phyloP scores from a whole-genome alignment of 1,284 basidiomycete genomes.

The Marasmius oreades region DNA sequence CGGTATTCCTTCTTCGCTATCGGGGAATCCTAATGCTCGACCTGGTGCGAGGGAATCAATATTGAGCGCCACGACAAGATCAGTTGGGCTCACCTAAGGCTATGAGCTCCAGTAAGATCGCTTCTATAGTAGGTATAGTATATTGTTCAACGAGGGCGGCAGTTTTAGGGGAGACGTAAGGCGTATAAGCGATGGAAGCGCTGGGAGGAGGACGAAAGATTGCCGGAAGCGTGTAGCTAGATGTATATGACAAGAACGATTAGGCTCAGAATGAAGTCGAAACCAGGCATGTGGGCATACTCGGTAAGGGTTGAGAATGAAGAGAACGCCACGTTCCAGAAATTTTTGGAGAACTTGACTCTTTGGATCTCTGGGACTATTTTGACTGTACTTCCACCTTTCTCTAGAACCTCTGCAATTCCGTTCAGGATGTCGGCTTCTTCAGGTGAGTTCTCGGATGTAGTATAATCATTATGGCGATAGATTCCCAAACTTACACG shows the following conservation, averaged over 20 bases:
- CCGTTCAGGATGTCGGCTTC: constrained; percentile 27
- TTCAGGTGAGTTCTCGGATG: constrained; percentile 25
- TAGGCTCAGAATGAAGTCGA: neutral
- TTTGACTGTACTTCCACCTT: constrained; percentile 32
- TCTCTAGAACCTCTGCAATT: constrained; percentile 28
- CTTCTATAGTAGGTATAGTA: constrained; percentile 28
- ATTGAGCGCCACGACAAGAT: neutral
- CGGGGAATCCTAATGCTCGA: constrained; percentile 26
- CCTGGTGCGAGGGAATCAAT: constrained; percentile 11
- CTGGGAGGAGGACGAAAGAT: constrained; percentile 31
- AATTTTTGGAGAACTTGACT: constrained; percentile 41
- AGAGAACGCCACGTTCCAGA: constrained; percentile 39
- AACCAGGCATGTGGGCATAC: neutral
- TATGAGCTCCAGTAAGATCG: constrained; percentile 29
- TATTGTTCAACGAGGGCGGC: constrained; percentile 26
- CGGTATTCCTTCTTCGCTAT: constrained; percentile 25
- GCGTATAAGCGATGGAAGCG: constrained; percentile 12
- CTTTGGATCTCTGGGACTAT: constrained; percentile 40
- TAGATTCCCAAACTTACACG: constrained; percentile 35
- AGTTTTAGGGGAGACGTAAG: constrained; percentile 20
- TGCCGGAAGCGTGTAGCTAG: constrained; percentile 28
- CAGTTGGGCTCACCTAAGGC: constrained; percentile 15
- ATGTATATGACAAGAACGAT: neutral
- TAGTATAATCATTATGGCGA: constrained; percentile 25
- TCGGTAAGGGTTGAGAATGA: constrained; percentile 28